phyloP scores from a whole-genome alignment of 1,139 yeast genomes.

The Geotrichum klebahnii region DNA sequence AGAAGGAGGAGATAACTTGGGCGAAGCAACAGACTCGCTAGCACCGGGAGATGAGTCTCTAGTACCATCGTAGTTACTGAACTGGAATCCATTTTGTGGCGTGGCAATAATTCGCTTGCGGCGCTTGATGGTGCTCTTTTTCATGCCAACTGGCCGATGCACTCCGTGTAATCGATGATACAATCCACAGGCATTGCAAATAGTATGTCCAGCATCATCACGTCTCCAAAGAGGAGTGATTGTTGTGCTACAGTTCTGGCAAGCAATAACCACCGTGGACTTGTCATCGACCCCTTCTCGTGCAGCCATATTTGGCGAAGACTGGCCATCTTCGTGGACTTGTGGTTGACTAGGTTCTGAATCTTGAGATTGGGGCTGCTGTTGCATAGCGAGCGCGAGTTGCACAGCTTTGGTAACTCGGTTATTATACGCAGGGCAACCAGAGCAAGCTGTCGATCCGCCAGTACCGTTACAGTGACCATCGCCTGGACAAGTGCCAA shows the following conservation, averaged over 20 bases:
- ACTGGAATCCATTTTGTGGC: slow-evolving; percentile 17
- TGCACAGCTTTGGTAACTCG: slow-evolving; percentile 43
- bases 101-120: slow-evolving; percentile 48
- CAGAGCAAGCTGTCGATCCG: slow-evolving; percentile 72
- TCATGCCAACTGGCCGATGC: slow-evolving; percentile 75
- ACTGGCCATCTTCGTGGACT: not conserved
- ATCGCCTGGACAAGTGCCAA: slow-evolving; percentile 75
- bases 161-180: slow-evolving; percentile 73
- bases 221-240: slow-evolving; percentile 90
- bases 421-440: slow-evolving; percentile 80
- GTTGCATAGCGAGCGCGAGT: slow-evolving; percentile 17
- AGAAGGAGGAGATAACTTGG: slow-evolving; percentile 14
- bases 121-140: slow-evolving; percentile 67
- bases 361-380: slow-evolving; percentile 1
- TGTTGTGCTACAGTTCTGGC: slow-evolving; percentile 77
- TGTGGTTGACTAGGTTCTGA: not conserved
- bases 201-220: slow-evolving; percentile 73
- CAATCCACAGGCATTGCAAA: slow-evolving; percentile 85
- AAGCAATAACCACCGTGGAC: slow-evolving; percentile 57
- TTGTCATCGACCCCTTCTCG: not conserved
- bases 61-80: slow-evolving; percentile 8
- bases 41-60: not conserved
- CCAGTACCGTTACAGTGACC: slow-evolving; percentile 87
- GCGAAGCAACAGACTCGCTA: slow-evolving; percentile 3
- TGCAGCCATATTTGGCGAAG: not conserved